Evolutionary conservation across 129 eudicot genomes (phyloP), one percentile per base, ranked within the genome.

Genomic region (Saussurea involucrata): DNA sequence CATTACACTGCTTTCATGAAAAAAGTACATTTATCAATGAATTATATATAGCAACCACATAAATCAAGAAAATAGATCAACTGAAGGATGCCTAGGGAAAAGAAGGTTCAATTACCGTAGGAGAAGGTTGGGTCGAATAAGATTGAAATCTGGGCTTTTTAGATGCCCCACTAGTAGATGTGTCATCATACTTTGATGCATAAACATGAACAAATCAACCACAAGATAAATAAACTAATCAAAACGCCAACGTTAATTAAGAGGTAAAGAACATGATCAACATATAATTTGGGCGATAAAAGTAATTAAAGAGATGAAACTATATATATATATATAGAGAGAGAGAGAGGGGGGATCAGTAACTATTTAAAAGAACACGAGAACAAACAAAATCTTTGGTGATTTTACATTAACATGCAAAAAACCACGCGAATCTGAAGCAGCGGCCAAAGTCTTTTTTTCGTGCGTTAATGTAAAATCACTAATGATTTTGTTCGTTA

Each of bases 1-100:
- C 92, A 70, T 84, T 87, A 80, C 88, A 75, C 91, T 90, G 76
- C 80, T 81, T 61, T 21, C 75, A 80, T 55, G 18, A 67, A 36
- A 73, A 66, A 49, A 31, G 31, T 57, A 81, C 37, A 63, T 61
- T 36, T 15, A 55, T 37, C 25, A 74, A 67, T 53, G 20, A 71
- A 67, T 40, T 21, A 74, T 53, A 53, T 21, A 22, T 25, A 25
- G 49, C 36, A 66, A 66, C 70, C 70, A 58, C 69, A 21, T 46
- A 55, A 49, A 20, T 71, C 32, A 57, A 24, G 49, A 46, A 17
- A 76, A 27, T 28, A 67, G 40, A 55, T 46, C 3, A 27, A 6
- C 53, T 65, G 27, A 7, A 33, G 75, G 64, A 3, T 28, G n/a
- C 11, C 76, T 49, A 64, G 31, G 46, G 32, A 21, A 46, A 60